phyloP scores from a whole-genome alignment of 257 asterid species.

The Nicotiana paniculata region DNA sequence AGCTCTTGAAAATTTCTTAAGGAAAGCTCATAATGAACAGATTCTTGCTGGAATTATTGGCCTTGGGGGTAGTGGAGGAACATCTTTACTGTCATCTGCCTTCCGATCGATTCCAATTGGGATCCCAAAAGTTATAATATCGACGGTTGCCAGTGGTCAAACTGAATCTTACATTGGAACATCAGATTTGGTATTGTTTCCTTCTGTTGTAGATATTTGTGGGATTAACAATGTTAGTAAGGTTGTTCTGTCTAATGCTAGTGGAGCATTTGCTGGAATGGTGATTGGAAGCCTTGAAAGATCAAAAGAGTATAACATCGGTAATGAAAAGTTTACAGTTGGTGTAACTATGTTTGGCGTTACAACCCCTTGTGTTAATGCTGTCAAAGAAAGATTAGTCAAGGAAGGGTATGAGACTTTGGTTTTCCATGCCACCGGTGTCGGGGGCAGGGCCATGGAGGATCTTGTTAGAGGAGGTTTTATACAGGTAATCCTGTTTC shows the following conservation, averaged over 20 bases:
- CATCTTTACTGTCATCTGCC: slow-evolving; percentile 77
- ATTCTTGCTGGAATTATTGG: slow-evolving; percentile 76
- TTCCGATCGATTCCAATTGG: slow-evolving; percentile 86
- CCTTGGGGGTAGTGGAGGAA: slow-evolving; percentile 97
- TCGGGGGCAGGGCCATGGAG: slow-evolving; percentile 99
- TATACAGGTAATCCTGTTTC: slow-evolving; percentile 51
- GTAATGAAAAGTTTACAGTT: slow-evolving; percentile 49
- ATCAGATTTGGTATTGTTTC: slow-evolving; percentile 91
- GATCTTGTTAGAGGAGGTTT: slow-evolving; percentile 84
- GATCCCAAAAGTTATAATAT: slow-evolving; percentile 67
- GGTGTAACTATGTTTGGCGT: slow-evolving; percentile 98
- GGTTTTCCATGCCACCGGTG: slow-evolving; percentile 96
- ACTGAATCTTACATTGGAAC: slow-evolving; percentile 88
- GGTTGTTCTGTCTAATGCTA: slow-evolving; percentile 67
- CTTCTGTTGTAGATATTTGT: slow-evolving; percentile 94
- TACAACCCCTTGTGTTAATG: slow-evolving; percentile 79
- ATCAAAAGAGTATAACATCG: slow-evolving; percentile 21
- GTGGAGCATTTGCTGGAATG: slow-evolving; percentile 91
- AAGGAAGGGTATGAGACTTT: slow-evolving; percentile 78
- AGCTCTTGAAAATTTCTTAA: slow-evolving; percentile 51
- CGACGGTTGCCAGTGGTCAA: slow-evolving; percentile 93
- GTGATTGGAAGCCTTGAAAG: slow-evolving; percentile 43
- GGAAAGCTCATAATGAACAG: slow-evolving; percentile 31
- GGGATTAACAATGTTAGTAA: slow-evolving; percentile 84
- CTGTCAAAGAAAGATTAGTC: slow-evolving; percentile 72